Evolutionary conservation across 2,329 filamentous ascomycete genomes (phyloP).

Genomic region (Botrytis tulipae): DNA sequence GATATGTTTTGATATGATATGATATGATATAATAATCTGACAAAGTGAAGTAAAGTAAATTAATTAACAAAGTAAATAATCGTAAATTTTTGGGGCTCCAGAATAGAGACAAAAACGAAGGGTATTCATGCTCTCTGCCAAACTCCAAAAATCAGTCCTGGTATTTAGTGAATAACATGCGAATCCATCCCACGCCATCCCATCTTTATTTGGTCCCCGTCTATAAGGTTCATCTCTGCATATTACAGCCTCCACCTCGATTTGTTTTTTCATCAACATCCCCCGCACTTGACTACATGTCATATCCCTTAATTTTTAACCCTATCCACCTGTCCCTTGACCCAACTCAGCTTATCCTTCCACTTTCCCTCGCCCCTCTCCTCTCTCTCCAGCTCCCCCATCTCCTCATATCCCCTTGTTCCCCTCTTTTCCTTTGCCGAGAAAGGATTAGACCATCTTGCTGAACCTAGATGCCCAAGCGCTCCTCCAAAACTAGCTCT

Average conservation of each 20-base stretch:
- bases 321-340: neutral
- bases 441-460: slow-evolving; percentile 7
- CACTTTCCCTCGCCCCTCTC: slow-evolving; percentile 3
- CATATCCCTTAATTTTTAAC: neutral
- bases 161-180: neutral
- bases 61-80: neutral
- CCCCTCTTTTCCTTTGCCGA: neutral
- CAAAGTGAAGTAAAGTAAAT: neutral
- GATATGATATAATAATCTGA: neutral
- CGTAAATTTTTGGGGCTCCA: neutral
- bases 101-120: neutral
- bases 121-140: neutral
- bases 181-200: neutral
- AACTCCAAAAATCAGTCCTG: neutral
- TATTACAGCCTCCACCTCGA: neutral
- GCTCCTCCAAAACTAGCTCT: neutral
- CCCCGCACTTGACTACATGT: neutral
- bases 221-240: neutral
- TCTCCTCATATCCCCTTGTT: neutral
- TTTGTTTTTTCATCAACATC: neutral
- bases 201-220: neutral
- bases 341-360: slow-evolving; percentile 10
- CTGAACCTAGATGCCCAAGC: neutral
- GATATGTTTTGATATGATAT: neutral
- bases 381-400: neutral